Percentiles rank a stretch among this genome's conserved stretches.
phyloP scores from a whole-genome alignment of 2,329 filamentous ascomycete genomes.

The Fusarium verticillioides region DNA sequence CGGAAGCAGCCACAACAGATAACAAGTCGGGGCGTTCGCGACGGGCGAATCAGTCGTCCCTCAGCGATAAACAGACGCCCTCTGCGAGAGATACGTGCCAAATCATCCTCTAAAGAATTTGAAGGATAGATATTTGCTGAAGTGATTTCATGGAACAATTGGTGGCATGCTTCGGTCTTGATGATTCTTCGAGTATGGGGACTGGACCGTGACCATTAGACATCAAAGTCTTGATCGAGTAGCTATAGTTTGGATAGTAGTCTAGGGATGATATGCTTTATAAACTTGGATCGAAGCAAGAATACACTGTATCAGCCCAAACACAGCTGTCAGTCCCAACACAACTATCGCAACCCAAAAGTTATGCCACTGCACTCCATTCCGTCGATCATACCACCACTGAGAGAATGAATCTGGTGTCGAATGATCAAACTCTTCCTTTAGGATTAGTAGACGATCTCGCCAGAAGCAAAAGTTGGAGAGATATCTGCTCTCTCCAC shows the following conservation, averaged over 20 bases:
- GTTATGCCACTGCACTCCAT: not conserved
- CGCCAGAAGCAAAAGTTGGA: not conserved
- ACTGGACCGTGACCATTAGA: too few species aligned
- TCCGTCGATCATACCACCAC: not conserved
- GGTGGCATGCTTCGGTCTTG: too few species aligned
- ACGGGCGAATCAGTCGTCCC: too few species aligned
- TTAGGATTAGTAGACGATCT: accelerated
- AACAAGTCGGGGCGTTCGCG: too few species aligned
- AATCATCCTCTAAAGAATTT: too few species aligned
- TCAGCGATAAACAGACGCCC: too few species aligned
- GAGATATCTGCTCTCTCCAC: not conserved
- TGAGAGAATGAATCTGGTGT: not conserved
- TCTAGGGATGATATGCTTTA: not conserved
- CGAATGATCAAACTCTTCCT: not conserved
- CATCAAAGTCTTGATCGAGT: accelerated
- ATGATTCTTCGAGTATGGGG: too few species aligned
- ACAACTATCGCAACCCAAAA: not conserved
- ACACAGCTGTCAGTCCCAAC: not conserved
- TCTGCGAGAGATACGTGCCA: too few species aligned
- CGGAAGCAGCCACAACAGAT: too few species aligned
- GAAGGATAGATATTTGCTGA: too few species aligned
- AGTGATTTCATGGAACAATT: too few species aligned
- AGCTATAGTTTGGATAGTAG: accelerated
- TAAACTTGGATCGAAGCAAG: not conserved
- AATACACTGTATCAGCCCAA: not conserved